Evolutionary conservation across 2,329 filamentous ascomycete species (phyloP).

Genomic region (Fusarium camptoceras): DNA sequence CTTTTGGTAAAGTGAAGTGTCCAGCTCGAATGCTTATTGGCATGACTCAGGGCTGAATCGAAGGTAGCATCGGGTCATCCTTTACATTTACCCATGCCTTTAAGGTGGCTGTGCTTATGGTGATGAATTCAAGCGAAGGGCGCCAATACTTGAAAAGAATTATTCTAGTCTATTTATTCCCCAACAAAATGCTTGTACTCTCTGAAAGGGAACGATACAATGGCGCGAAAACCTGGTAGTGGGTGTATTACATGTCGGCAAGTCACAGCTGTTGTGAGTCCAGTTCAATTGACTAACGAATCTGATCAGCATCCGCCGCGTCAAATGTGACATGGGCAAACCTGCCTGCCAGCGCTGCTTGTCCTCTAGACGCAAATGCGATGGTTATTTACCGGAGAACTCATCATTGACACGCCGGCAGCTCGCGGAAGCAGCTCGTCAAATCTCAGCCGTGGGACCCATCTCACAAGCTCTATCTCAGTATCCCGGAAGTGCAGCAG

Average conservation of each 20-base stretch:
- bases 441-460: slow-evolving; percentile 48
- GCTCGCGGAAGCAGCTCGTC: slow-evolving; percentile 46
- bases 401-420: slow-evolving; percentile 49
- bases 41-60: not conserved
- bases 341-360: slow-evolving; percentile 48
- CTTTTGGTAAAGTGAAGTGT: no score
- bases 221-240: slow-evolving; percentile 44
- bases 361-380: slow-evolving; percentile 48
- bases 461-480: slow-evolving; percentile 42
- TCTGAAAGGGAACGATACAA: not conserved
- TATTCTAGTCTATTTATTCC: not conserved
- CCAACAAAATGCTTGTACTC: not conserved
- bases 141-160: not conserved
- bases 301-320: slow-evolving; percentile 49
- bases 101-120: slow-evolving; percentile 27
- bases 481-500: slow-evolving; percentile 24
- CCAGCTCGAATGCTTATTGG: not conserved
- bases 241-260: slow-evolving; percentile 47
- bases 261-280: not conserved
- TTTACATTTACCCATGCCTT: not conserved
- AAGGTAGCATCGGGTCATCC: slow-evolving; percentile 11
- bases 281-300: not conserved
- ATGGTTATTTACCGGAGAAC: slow-evolving; percentile 48
- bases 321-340: slow-evolving; percentile 52
- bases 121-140: not conserved